These are phyloP conservation scores for Rossbeevera mucosa DNA, from an alignment of 768 basidiomycete species.

Conservation along the genomic window DNA sequence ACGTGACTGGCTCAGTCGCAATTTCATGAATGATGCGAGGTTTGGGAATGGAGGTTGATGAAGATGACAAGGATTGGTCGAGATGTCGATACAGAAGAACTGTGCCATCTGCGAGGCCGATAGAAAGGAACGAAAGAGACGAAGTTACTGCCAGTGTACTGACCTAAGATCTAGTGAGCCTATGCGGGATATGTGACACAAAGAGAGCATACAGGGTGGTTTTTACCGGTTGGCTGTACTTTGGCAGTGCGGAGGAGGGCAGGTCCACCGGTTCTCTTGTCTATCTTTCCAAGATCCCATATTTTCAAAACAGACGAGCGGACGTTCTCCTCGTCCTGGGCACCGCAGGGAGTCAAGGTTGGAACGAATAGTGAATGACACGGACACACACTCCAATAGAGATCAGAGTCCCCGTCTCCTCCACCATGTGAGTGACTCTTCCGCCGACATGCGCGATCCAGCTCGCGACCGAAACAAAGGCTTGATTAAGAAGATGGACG, in stretches of 20 bases:
- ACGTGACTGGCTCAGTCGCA: conserved; percentile 84
- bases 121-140: conserved; percentile 76
- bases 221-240: conserved; percentile 68
- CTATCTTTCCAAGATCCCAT: conserved; percentile 76
- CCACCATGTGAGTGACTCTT: conserved; percentile 82
- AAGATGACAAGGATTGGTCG: conserved; percentile 79
- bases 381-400: conserved; percentile 72
- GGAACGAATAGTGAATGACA: background rate
- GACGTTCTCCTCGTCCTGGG: conserved; percentile 70
- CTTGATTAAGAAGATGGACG: conserved; percentile 67
- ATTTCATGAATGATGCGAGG: conserved; percentile 80
- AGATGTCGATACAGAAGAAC: conserved; percentile 89
- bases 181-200: background rate
- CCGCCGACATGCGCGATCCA: conserved; percentile 82
- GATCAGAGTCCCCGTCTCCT: conserved; percentile 75
- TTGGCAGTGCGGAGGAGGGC: conserved; percentile 69
- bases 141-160: conserved; percentile 76
- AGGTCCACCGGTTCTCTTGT: conserved; percentile 62
- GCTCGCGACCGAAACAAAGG: conserved; percentile 64
- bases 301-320: conserved; percentile 74
- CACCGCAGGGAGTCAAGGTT: conserved; percentile 7
- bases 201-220: conserved; percentile 59
- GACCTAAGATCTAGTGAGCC: conserved; percentile 40
- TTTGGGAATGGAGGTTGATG: conserved; percentile 79
- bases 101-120: conserved; percentile 93